phyloP scores from a whole-genome alignment of 2,329 filamentous ascomycete genomes.

The Pyrenophora seminiperda region DNA sequence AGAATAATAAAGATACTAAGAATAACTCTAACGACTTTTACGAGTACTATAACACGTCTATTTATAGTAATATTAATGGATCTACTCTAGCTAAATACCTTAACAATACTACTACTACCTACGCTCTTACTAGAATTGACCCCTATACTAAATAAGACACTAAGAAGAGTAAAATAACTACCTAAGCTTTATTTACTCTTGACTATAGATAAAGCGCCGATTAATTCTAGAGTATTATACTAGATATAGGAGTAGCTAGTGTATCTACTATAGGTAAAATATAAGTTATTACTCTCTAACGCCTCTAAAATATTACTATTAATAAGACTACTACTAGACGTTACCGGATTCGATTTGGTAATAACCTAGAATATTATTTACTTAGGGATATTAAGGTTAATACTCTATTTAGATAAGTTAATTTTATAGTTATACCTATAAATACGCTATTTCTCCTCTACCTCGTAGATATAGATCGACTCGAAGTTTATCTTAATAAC shows the following conservation, averaged over 20 bases:
- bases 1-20: too few species aligned
- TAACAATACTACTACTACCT: neutral
- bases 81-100: neutral
- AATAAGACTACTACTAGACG: neutral
- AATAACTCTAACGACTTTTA: too few species aligned
- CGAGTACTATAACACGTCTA: too few species aligned
- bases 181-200: neutral
- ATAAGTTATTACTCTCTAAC: neutral
- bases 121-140: neutral
- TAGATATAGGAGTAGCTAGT: neutral
- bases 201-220: neutral
- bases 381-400: neutral
- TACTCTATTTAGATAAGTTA: neutral
- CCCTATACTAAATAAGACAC: neutral
- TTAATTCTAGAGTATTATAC: neutral
- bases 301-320: neutral
- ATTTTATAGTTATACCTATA: neutral
- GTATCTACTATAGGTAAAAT: neutral
- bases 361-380: neutral
- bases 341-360: neutral
- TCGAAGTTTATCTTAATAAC: neutral
- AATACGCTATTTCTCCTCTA: neutral
- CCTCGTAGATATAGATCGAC: neutral
- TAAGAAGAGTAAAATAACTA: neutral
- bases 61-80: too few species aligned